Base-by-base conservation (phyloP, 2,329 filamentous ascomycete genomes). In the Zymoseptoria crescenta region DNA sequence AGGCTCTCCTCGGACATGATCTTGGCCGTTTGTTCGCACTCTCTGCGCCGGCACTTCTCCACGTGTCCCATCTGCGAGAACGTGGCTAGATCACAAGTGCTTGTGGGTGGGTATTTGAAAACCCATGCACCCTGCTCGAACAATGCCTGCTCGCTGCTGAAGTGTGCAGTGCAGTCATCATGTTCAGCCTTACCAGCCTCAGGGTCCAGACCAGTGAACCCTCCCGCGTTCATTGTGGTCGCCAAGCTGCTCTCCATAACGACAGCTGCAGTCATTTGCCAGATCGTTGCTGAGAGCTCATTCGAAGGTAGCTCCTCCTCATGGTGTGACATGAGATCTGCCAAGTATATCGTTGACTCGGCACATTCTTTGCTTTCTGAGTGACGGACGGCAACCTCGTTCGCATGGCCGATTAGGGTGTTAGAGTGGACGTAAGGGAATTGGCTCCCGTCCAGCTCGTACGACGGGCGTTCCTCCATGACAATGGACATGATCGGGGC, bases 1-100 rank as follows among this genome's bases (percentile, higher is more conserved):
- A 57, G 4, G 30, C 61, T 55, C 13, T 63, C 62, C 13, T 60
- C 41, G 10, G 58, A 30, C 3, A 67, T 52, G 8, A 69, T 53
- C 52, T 65, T 62, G 4, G 65, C 65, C 24, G 56, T 54, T 30
- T 68, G 63, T 13, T 59, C 58, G 58, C 65, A 68, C 56, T 64
- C 65, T 13, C 29, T 52, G 56, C 69, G 70, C 66, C 66, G 68
- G 64, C 69, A 71, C 21, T 67, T 62, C 57, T 65, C 62, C 3
- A 64, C 68, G 45, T 71, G 69, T n/a, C 68, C 69, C 61, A 67
- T 62, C 21, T 64, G 64, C 29, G 69, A 57, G 56, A 71, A 70
- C 10, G 61, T 64, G 9, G 64, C 63, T 28, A 70, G 59, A 49
- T 69, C 66, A 52, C 65, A 65, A n/a, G 60, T 52, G 56, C 60